Evolutionary conservation across 176 grass and related monocot species (phyloP), one percentile per base, ranked within the genome.

Genomic region (barley (Hordeum vulgare)): DNA sequence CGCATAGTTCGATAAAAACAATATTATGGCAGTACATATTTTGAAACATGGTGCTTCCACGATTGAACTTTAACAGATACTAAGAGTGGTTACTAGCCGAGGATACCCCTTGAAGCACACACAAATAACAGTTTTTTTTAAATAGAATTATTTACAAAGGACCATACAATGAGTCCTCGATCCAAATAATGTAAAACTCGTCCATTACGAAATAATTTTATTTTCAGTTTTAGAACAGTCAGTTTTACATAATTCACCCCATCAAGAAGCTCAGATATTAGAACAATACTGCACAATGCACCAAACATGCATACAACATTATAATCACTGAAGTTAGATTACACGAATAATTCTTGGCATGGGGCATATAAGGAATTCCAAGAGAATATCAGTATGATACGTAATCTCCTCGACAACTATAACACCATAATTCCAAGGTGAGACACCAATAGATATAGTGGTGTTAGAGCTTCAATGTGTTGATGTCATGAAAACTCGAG

Each of bases 221-320:
- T 15, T 41, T 65, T 3, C 20, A 77, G 53, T 40, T 39, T 51
- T 13, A 61, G 20, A 56, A 66, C 25, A 18, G 51, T 40, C 17
- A 63, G 0, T 71, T 69, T 41, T 74, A 20, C 66, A 88, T 12
- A 80, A 74, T 18, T 76, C 51, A 68, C 70, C 40, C 26, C 17
- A 75, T 39, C 47, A 89, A 70, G 27, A 74, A 75, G 6, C 39
- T 71, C 40, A 88, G 77, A 78, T 69, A 31, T 33, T 41, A 60
- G 33, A 85, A 61, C 21, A 76, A 27, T 76, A 79, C 70, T 81
- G 61, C 29, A 42, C 24, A 51, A 81, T 51, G 49, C 27, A 80
- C 60, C 26, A 27, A 76, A 51, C 28, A 61, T 53, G 2, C 37
- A 76, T 61, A 77, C 65, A 78, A 23, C 26, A 66, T 27, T 69